Evolutionary conservation across 176 grass and related monocot species (phyloP).

Genomic region (Oryza coarctata): DNA sequence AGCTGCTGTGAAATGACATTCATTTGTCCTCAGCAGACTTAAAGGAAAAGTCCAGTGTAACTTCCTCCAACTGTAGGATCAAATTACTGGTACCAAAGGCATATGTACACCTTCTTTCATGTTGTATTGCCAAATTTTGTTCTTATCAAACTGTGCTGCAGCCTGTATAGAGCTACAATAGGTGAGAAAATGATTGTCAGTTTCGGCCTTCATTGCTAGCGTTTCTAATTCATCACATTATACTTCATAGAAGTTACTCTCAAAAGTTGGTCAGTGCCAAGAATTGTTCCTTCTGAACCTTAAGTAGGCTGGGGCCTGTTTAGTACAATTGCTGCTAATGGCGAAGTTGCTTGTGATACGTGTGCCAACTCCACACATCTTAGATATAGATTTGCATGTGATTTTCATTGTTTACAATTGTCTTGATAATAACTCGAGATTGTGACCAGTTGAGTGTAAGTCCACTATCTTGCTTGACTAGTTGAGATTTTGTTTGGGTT

Average conservation of each 20-base stretch:
- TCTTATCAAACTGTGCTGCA: not conserved
- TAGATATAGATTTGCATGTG: not conserved
- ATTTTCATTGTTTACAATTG: not conserved
- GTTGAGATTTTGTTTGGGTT: no score
- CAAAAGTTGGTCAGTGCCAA: not conserved
- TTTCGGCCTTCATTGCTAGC: not conserved
- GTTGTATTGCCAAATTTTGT: not conserved
- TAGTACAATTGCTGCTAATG: not conserved
- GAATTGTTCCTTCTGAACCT: not conserved
- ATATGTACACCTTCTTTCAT: not conserved
- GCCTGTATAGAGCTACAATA: not conserved
- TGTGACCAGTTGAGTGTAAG: not conserved
- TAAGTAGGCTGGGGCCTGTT: not conserved
- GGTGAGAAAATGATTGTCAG: not conserved
- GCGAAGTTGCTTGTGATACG: no score
- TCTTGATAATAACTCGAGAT: not conserved
- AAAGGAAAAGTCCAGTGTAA: not conserved
- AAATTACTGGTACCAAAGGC: not conserved
- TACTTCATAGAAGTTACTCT: not conserved
- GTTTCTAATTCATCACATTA: not conserved
- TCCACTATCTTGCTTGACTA: no score
- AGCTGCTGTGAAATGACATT: not conserved
- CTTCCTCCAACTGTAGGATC: not conserved
- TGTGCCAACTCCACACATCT: no score
- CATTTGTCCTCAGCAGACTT: not conserved